phyloP scores from a whole-genome alignment of 2,329 filamentous ascomycete genomes.

The Orbilia blumenaviensis region DNA sequence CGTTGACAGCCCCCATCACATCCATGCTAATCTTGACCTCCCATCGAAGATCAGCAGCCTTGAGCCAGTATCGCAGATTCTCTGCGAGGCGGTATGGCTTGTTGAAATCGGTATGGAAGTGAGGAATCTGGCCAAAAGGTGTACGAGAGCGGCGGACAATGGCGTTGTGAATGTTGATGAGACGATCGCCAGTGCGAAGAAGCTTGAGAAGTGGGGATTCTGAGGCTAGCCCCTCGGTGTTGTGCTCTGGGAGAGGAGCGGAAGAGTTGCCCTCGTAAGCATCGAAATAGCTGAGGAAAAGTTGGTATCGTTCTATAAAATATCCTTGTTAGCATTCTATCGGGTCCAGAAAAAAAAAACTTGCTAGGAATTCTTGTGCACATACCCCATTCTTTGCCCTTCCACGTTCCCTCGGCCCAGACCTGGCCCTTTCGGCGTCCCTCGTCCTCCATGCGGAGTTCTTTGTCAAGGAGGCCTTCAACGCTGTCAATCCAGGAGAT shows the following conservation, averaged over 20 bases:
- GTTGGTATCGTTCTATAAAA: constrained; percentile 57
- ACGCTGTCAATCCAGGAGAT: constrained; percentile 81
- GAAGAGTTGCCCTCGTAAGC: constrained; percentile 50
- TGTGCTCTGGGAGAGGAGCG: constrained; percentile 48
- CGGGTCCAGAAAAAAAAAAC: constrained; percentile 24
- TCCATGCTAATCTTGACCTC: constrained; percentile 85
- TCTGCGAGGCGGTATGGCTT: constrained; percentile 95
- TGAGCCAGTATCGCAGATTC: constrained; percentile 94
- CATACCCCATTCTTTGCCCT: constrained; percentile 71
- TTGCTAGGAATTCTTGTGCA: constrained; percentile 54
- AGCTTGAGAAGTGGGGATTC: constrained; percentile 78
- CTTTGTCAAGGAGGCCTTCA: constrained; percentile 76
- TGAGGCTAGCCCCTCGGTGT: constrained; percentile 61
- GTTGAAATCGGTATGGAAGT: constrained; percentile 87
- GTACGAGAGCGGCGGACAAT: constrained; percentile 83
- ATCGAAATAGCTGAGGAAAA: constrained; percentile 58
- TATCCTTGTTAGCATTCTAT: constrained; percentile 40
- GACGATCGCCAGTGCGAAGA: constrained; percentile 79
- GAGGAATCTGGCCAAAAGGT: constrained; percentile 87
- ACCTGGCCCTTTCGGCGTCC: constrained; percentile 75
- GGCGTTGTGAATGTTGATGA: constrained; percentile 89
- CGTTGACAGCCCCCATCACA: constrained; percentile 85
- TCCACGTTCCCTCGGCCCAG: constrained; percentile 84
- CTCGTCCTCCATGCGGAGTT: constrained; percentile 78
- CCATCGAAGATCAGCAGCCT: constrained; percentile 93